These are phyloP conservation scores for Globisporangium orthogonon DNA, from an alignment of 352 stramenopile genomes.

Conservation along the genomic window DNA sequence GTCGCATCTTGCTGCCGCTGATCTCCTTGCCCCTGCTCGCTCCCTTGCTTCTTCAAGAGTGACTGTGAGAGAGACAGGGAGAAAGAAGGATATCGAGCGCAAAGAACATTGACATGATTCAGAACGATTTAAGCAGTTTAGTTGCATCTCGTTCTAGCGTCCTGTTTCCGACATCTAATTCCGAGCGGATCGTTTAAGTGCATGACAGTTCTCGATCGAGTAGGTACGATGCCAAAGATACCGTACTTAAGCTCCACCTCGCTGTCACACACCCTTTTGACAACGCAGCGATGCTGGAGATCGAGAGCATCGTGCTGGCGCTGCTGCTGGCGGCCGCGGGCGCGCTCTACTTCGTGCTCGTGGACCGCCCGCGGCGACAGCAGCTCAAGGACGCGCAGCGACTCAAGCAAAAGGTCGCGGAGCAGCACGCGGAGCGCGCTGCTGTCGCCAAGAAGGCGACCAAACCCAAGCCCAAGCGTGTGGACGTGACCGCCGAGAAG, in stretches of 20 bases:
- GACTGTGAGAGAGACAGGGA: no score
- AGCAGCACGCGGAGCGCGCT: constrained; percentile 41
- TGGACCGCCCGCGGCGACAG: constrained; percentile 38
- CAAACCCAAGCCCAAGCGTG: constrained; percentile 56
- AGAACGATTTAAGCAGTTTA: no score
- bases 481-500: constrained; percentile 65
- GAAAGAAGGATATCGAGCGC: no score
- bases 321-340: constrained; percentile 48
- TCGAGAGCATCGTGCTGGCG: constrained; percentile 35
- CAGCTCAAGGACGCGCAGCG: constrained; percentile 19
- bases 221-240: background rate
- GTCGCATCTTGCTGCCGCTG: constrained; percentile 26
- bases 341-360: constrained; percentile 62
- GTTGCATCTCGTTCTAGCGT: no score
- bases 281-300: constrained; percentile 17
- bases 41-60: background rate
- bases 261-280: background rate
- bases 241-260: no score
- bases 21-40: background rate
- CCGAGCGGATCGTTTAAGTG: no score
- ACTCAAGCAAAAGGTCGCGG: constrained; percentile 44
- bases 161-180: no score
- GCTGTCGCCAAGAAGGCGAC: constrained; percentile 56
- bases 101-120: no score
- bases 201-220: no score